Base-by-base conservation (phyloP, 768 basidiomycete species). In the Lactarius pseudohatsudake region DNA sequence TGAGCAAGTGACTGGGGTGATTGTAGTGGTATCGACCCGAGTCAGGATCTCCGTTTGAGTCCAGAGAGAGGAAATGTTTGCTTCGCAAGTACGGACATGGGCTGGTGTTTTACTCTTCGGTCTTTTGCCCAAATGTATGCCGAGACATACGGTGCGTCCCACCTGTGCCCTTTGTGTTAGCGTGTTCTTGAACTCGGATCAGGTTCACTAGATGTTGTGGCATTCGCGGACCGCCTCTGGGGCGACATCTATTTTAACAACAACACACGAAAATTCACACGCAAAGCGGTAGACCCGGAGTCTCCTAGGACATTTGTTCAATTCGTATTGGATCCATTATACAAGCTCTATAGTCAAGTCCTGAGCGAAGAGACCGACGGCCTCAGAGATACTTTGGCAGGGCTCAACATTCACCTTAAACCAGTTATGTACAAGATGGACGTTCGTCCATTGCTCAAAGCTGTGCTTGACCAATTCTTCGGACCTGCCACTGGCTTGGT, bases 391-490 rank as follows among this genome's bases (percentile, higher is more conserved):
- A 99, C 96, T 4, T 80, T 99, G 56, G 79, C 79, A 11, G 80
- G 83, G 11, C 82, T 99, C 40, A 86, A 87, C 2, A 98, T 99
- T 73, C 81, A 85, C 47, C 80, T 99, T 70, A 97, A 96, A 78
- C 90, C 95, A 0, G 82, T 94, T 38, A 90, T 93, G 85, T 99
- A 90, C 84, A 98, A 98, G 81, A 98, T 99, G 94, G 97, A 99
- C 74, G 95, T 95, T 6, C 81, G 96, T 63, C 97, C 97, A 3
- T 80, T 99, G 59, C 80, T 99, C 71, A 97, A 98, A 78, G 93
- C 90, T 45, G 89, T 98, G 15, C 79, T 97, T 67, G 90, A 92
- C 73, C 96, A 98, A 75, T 99, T 99, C 82, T 99, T 99, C 72
- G 96, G 97, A 7, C 86, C 88, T 32, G 81, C 94, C 3, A 89